Percentiles rank a stretch among this genome's conserved stretches.
phyloP scores from a whole-genome alignment of 352 stramenopile species.

The Pythium phragmitis region DNA sequence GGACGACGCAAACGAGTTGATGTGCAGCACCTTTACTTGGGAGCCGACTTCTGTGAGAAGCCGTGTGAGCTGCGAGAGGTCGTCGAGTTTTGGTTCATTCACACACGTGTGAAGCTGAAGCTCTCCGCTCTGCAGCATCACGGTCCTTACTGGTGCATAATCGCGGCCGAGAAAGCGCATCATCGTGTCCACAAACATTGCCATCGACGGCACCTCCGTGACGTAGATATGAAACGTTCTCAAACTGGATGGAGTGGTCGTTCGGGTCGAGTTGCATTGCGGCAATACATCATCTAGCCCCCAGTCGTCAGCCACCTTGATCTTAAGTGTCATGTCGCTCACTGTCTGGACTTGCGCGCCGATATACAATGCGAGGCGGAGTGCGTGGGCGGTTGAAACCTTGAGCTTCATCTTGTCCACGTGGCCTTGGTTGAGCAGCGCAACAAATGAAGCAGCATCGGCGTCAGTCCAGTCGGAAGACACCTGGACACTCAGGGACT shows the following conservation, averaged over 20 bases:
- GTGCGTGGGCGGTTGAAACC: neutral
- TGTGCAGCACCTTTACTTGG: neutral
- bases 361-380: neutral
- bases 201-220: neutral
- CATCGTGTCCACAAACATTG: slow-evolving; percentile 3
- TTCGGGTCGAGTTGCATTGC: neutral
- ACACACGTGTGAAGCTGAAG: neutral
- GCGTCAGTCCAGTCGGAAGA: neutral
- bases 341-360: neutral
- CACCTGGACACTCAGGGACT: neutral
- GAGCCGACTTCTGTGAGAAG: neutral
- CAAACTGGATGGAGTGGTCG: neutral
- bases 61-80: neutral
- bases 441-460: neutral
- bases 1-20: neutral
- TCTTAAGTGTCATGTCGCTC: neutral
- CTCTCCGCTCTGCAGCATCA: neutral
- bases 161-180: neutral
- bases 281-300: neutral
- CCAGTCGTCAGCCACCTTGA: slow-evolving; percentile 3
- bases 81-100: neutral
- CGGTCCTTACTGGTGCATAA: too few relatives aligned
- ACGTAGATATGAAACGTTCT: neutral
- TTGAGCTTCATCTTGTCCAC: neutral
- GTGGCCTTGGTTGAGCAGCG: neutral